Evolutionary conservation across 1,284 basidiomycete species (phyloP), one percentile per base, ranked within the genome.

Genomic region (Quambalaria eucalypti): DNA sequence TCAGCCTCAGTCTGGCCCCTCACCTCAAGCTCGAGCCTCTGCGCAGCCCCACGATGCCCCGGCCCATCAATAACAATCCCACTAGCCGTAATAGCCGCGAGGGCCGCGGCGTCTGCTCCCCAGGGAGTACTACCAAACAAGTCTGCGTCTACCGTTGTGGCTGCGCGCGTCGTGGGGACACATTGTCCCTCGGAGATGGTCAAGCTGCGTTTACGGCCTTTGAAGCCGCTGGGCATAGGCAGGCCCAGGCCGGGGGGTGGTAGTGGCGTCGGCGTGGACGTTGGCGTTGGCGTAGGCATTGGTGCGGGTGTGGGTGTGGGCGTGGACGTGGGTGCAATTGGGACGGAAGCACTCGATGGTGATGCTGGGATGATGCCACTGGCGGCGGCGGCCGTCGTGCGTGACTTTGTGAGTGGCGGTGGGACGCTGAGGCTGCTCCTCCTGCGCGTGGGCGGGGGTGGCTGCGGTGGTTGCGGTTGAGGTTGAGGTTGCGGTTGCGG

Each of bases 191-290:
- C 42, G 3, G 42, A 46, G 21, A 46, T 46, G 42, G 42, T 46
- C 42, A 46, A 21, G 25, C 42, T 46, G 42, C 42, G 42, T 46
- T 46, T 46, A 2, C 42, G 42, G 21, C 42, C 42, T 12, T 46
- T 46, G 42, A 26, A 46, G 21, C 42, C 36, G 16, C 12, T 26
- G 2, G 42, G 42, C n/a, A 46, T 21, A 7, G 19, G 16, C 21
- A 46, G 42, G 6, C 16, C 21, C n/a, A 21, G 19, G 12, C 12
- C 2, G 12, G 42, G 42, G 25, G 25, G 19, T 5, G 42, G 25
- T 4, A 26, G 42, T 3, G 16, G 21, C 25, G 16, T 12, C 2
- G 12, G 21, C 2, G n/a, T 14, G 6, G 21, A 14, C 19, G 42
- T 14, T 23, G 42, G 42, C 25, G 19, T 26, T 6, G 25, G 21